phyloP scores from a whole-genome alignment of 768 basidiomycete species.

The Termitomyces sp. region DNA sequence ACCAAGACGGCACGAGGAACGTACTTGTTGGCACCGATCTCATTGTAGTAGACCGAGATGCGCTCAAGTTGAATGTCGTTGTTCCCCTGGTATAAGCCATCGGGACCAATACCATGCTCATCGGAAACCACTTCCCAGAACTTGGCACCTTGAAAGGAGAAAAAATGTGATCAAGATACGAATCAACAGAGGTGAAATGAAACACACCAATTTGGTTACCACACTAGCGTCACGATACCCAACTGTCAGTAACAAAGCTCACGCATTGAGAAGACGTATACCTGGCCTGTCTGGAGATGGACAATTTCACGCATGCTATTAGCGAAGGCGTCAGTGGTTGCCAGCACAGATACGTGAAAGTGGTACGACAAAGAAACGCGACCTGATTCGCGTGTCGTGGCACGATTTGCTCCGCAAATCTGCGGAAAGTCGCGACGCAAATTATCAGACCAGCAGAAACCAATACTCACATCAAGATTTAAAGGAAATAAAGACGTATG shows the following conservation, averaged over 20 bases:
- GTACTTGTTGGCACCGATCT: constrained; percentile 92
- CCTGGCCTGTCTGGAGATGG: constrained; percentile 99
- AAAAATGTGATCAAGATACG: constrained; percentile 16
- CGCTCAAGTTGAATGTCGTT: constrained; percentile 96
- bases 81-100: constrained; percentile 90
- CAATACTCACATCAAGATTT: constrained; percentile 37
- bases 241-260: constrained; percentile 17
- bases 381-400: constrained; percentile 25
- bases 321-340: constrained; percentile 25
- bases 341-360: constrained; percentile 21
- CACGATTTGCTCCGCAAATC: constrained; percentile 13
- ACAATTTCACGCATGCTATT: constrained; percentile 98
- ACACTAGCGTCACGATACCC: constrained; percentile 49
- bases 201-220: constrained; percentile 97
- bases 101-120: constrained; percentile 93
- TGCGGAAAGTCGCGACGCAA: constrained; percentile 6
- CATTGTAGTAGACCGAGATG: constrained; percentile 98
- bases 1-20: constrained; percentile 97
- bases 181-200: constrained; percentile 16
- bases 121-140: constrained; percentile 99
- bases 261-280: constrained; percentile 26
- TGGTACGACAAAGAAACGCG: constrained; percentile 44
- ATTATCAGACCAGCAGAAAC: background rate
- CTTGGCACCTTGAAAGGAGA: constrained; percentile 62
- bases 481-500: constrained; percentile 28